A percentile compares a stretch with the other conserved stretches of the same genome.
Evolutionary conservation across 2,329 filamentous ascomycete species (phyloP).

Genomic region (Drechslerella dactyloides): DNA sequence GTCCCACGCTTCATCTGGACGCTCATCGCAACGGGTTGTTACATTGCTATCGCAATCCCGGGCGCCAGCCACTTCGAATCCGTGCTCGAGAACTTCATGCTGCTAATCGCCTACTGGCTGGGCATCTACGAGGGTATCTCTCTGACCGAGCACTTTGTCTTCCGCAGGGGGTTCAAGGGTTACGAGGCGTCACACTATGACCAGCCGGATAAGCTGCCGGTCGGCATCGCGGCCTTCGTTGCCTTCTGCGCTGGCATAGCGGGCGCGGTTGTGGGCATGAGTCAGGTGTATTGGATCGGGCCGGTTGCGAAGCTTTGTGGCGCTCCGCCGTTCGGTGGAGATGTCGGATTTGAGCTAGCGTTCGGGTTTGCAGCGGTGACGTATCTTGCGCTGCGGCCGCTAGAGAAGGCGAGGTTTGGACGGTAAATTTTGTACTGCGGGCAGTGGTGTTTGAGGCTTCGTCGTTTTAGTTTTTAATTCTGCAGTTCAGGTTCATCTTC

Average conservation of each 20-base stretch:
- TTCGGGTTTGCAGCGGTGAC: conserved; percentile 66
- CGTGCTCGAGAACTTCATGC: conserved; percentile 74
- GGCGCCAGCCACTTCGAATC: conserved; percentile 71
- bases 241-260: conserved; percentile 70
- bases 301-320: conserved; percentile 70
- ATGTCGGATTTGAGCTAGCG: conserved; percentile 68
- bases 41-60: conserved; percentile 73
- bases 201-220: conserved; percentile 66
- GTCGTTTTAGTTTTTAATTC: neutral
- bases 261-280: conserved; percentile 74
- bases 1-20: conserved; percentile 74
- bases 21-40: conserved; percentile 67
- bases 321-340: conserved; percentile 60
- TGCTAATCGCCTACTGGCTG: conserved; percentile 74
- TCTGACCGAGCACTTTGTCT: conserved; percentile 72
- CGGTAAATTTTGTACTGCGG: conserved; percentile 55
- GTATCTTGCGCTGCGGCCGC: conserved; percentile 63
- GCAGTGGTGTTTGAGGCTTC: neutral
- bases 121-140: conserved; percentile 74
- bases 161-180: conserved; percentile 67
- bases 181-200: conserved; percentile 69
- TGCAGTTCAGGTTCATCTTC: conserved; percentile 13
- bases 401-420: conserved; percentile 61
- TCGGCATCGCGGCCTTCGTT: conserved; percentile 68
- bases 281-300: conserved; percentile 72